Base-by-base conservation (phyloP, 768 basidiomycete genomes). In the Suillus bovinus region DNA sequence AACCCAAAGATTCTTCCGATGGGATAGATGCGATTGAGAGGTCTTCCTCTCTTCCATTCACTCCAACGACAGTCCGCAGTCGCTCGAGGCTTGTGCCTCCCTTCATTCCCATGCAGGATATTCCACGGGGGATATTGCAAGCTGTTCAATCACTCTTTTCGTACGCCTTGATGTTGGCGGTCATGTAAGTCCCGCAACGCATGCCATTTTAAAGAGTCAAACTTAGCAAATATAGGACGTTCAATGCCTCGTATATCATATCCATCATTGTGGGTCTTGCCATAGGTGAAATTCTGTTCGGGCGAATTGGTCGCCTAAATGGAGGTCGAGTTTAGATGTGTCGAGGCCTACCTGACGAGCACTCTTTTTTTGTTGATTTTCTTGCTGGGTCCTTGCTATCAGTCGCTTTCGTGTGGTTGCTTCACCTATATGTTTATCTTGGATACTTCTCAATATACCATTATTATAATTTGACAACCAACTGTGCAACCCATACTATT, bases 161-260 rank as follows among this genome's bases (percentile, higher is more conserved):
- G 29, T 96, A 92, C 67, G 66, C 80, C 5, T 81, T 96, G 61
- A 96, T 96, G 94, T 73, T 94, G 71, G 85, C 84, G 10, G 81
- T 91, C 68, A 93, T 94, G 91, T 93, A 74, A 75, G 87, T 49
- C 53, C 38, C 11, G n/a, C 46, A 55, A 42, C n/a, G 11, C 14
- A 27, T 50, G 20, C 20, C 22, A 44, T 63, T n/a, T 42, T 57
- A 14, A 52, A 29, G 5, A 31, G 60, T 4, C 68, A 36, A 46
- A 42, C 38, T 69, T 65, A 70, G 27, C 53, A 27, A 58, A 42
- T 41, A 11, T 69, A 96, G 93, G 94, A 90, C 90, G 7, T 95
- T 90, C 76, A 87, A 94, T 66, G 88, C 82, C 5, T 88, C 84
- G 31, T 96, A 85, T 69, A 80, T 95, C 61, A 83, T 95, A 38